A percentile compares a stretch with the other conserved stretches of the same genome.
Conservation (phyloP, 1,284 basidiomycete genomes). For the Bjerkandera adusta region DNA sequence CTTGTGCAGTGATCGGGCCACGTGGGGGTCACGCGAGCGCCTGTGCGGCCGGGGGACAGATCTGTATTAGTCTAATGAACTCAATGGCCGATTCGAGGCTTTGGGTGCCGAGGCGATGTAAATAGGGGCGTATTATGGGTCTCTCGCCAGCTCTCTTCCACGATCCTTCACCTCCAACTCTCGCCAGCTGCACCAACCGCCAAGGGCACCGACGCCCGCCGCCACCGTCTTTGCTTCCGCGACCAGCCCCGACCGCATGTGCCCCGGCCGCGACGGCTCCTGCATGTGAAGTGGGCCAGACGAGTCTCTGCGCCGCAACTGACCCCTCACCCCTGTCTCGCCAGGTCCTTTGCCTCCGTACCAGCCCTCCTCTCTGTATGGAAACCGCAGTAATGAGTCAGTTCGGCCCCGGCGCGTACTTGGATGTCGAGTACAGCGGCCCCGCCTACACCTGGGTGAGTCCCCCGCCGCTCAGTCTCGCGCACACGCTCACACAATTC, state of each 20-base stretch:
- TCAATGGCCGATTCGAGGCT: constrained; percentile 13
- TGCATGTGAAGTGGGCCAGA: constrained; percentile 4
- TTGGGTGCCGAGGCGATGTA: constrained; percentile 12
- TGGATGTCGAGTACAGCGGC: constrained; percentile 6
- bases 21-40: constrained; percentile 13
- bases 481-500: neutral
- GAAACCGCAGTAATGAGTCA: constrained; percentile 11
- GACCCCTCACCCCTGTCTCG: neutral
- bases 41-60: neutral
- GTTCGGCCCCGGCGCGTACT: constrained; percentile 11
- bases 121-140: constrained; percentile 13
- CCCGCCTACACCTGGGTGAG: constrained; percentile 16
- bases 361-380: neutral
- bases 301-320: neutral
- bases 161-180: constrained; percentile 11
- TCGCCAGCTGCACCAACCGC: neutral
- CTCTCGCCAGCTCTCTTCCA: constrained; percentile 11
- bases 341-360: neutral
- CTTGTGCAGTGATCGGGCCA: constrained; percentile 1
- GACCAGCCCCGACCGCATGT: constrained; percentile 5
- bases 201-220: constrained; percentile 2
- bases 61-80: constrained; percentile 2
- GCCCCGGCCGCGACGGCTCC: neutral
- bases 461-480: neutral
- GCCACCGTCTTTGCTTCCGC: neutral